Evolutionary conservation across 176 grass and related monocot species (phyloP), one percentile per base, ranked within the genome.

Genomic region (Dendrocalamus sinicus): DNA sequence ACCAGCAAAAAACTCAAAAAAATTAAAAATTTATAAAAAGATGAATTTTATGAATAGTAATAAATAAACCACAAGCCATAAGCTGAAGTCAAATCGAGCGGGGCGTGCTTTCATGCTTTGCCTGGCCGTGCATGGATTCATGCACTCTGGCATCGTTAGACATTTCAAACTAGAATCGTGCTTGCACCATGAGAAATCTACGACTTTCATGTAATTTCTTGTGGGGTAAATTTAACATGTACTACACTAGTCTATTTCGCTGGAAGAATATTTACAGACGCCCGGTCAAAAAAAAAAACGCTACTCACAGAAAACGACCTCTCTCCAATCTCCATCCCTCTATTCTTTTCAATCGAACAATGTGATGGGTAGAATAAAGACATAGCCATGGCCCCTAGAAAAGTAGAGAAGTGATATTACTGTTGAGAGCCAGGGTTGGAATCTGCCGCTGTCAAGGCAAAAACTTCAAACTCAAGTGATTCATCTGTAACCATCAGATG

Each of bases 371-470:
- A 8, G 17, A 15, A 35, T 1, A 9, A 40, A 16, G 52, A 40
- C 55, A 26, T 12, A 47, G 24, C 54, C 57, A 81, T 64, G 23
- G 28, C 26, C 39, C 52, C 32, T 24, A 69, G 41, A 35, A 43
- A 68, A 85, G 45, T 8, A 45, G 74, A 24, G 41, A 16, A 23
- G 58, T 30, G 7, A 39, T 37, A 12, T 16, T 35, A 10, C 30
- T 32, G 41, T 50, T 74, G 8, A 4, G 59, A 66, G 71, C 44
- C 26, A 11, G 43, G 47, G 40, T 83, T 87, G 74, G 80, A 74
- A 67, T 66, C 11, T 35, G 47, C 58, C 40, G 43, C 58, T 67
- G 52, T 83, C 79, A 12, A 45, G 16, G 48, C 24, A 40, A 73
- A 24, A 77, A 2, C 78, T 69, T 82, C 17, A 10, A 3, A 57